A percentile compares a stretch with the other conserved stretches of the same genome.
Conservation (phyloP, 208 protist genomes). For the Trypanosoma brucei region DNA sequence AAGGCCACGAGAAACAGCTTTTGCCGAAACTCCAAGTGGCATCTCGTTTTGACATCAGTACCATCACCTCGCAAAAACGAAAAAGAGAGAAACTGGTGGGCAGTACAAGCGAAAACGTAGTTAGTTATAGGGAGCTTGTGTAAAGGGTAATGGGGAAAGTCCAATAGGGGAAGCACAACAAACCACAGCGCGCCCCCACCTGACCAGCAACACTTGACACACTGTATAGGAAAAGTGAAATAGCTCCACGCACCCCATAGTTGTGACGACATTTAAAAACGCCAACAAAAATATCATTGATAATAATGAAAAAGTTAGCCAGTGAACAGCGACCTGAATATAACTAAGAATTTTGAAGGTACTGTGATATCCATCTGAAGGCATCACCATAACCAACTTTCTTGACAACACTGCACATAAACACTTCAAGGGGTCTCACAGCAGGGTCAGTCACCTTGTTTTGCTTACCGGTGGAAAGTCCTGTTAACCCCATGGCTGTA, state of each 20-base stretch:
- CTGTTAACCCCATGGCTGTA: constrained; percentile 86
- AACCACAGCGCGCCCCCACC: too few relatives aligned
- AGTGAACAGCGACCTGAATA: constrained; percentile 23
- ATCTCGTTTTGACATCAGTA: too few relatives aligned
- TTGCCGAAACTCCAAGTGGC: too few relatives aligned
- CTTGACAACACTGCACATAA: constrained; percentile 99
- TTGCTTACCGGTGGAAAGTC: constrained; percentile 92
- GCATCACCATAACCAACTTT: constrained; percentile 97
- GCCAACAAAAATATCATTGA: not conserved
- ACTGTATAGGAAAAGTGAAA: too few relatives aligned
- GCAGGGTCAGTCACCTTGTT: constrained; percentile 78
- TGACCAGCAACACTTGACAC: too few relatives aligned
- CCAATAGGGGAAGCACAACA: too few relatives aligned
- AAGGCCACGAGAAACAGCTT: constrained; percentile 9
- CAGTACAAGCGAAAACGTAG: too few relatives aligned
- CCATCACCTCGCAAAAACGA: too few relatives aligned
- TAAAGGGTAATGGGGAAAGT: too few relatives aligned
- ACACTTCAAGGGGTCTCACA: constrained; percentile 97
- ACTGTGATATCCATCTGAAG: constrained; percentile 95
- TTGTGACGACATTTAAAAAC: constrained; percentile 7
- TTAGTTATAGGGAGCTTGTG: too few relatives aligned
- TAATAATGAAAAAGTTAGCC: constrained; percentile 5
- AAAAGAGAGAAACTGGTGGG: too few relatives aligned
- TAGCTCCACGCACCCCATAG: not conserved
- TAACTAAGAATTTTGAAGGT: constrained; percentile 77